A percentile compares a stretch with the other conserved stretches of the same genome.
Evolutionary conservation across 2,329 filamentous ascomycete species (phyloP).

Genomic region (Leptographium procerum): DNA sequence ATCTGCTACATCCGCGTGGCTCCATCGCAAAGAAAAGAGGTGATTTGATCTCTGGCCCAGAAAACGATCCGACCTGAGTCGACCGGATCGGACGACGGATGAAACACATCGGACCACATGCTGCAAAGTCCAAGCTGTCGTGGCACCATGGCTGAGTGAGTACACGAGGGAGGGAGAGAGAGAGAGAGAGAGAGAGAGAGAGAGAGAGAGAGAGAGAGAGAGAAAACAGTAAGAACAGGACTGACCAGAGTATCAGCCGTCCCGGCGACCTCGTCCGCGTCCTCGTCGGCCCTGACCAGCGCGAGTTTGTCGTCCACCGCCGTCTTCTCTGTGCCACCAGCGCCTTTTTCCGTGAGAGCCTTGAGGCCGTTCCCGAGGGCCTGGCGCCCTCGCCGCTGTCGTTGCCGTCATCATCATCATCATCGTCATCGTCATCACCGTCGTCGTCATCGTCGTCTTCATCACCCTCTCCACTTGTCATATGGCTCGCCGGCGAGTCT

Average conservation of each 20-base stretch:
- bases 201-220: too few relatives aligned
- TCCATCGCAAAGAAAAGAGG: too few relatives aligned
- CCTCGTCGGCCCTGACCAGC: slow-evolving; percentile 19
- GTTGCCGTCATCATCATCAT: background rate
- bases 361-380: slow-evolving; percentile 24
- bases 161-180: too few relatives aligned
- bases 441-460: background rate
- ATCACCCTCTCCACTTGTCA: slow-evolving; percentile 9
- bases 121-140: too few relatives aligned
- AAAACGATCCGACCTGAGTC: too few relatives aligned
- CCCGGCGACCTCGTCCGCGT: slow-evolving; percentile 16
- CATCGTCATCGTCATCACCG: background rate
- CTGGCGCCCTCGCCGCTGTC: slow-evolving; percentile 6
- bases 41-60: too few relatives aligned
- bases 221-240: background rate
- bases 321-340: slow-evolving; percentile 34
- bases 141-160: too few relatives aligned
- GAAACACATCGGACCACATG: too few relatives aligned
- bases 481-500: slow-evolving; percentile 33
- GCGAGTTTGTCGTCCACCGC: slow-evolving; percentile 20
- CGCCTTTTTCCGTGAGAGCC: slow-evolving; percentile 34
- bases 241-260: background rate
- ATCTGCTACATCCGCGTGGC: too few relatives aligned
- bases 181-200: too few relatives aligned
- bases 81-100: too few relatives aligned